Evolutionary conservation across 768 basidiomycete genomes (phyloP), one percentile per base, ranked within the genome.

Genomic region (Rhodotorula graminis): DNA sequence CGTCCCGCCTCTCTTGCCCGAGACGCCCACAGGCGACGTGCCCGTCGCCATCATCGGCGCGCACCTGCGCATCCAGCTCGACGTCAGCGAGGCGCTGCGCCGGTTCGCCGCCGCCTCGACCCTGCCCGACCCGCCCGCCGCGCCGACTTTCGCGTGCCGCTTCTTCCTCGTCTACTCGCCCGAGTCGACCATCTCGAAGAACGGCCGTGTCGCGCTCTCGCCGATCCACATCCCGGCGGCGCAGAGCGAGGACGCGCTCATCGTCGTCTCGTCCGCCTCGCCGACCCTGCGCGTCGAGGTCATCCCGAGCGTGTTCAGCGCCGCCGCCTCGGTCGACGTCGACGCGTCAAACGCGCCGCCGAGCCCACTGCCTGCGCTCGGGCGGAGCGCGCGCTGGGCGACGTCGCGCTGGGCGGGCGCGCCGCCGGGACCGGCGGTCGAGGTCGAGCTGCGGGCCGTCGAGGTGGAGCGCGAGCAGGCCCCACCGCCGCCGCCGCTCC

Each of bases 181-280:
- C 11, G 29, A 33, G 5, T 29, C 71, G 37, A 37, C 37, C 37
- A 37, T 15, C 44, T 64, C 46, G 5, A 27, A 19, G 0, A 25
- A 8, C 52, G 21, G 3, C 1, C 53, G 61, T 11, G 44, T 71
- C 49, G 37, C 46, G 0, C n/a, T 67, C 23, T 65, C 71, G 4
- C 1, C 61, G 6, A 46, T 72, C 65, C 37, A 59, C 8, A 21
- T 71, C 23, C 44, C 64, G 12, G 3, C 37, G 33, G 70, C 70
- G 0, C 14, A 15, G 6, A 2, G 6, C 23, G 70, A 71, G 18
- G 59, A 71, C 7, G 50, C 58, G 2, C 25, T 71, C 64, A 64
- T 71, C 2, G 2, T 25, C 29, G 60, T 61, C 44, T 40, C 58
- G 7, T n/a, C 53, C 14, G 25, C 56, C 31, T 0, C 8, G 12